Conservation (phyloP, 2,329 filamentous ascomycete genomes). For the Colletotrichum noveboracense region DNA sequence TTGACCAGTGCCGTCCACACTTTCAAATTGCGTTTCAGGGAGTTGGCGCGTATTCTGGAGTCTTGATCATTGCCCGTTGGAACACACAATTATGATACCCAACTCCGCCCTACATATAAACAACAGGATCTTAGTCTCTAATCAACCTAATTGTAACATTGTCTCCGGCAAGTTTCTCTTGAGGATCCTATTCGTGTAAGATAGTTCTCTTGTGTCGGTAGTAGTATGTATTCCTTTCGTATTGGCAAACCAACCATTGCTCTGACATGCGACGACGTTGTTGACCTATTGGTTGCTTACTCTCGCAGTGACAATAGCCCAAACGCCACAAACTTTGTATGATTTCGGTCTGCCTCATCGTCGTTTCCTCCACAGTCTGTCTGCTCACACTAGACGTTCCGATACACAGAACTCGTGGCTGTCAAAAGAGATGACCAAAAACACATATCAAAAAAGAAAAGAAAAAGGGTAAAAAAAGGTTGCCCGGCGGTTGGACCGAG, state of each 20-base stretch:
- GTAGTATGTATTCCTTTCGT: neutral
- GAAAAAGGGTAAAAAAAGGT: neutral
- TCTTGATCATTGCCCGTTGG: neutral
- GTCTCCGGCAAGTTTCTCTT: neutral
- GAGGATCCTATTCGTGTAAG: neutral
- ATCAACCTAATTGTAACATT: conserved; percentile 4
- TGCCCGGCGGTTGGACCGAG: neutral
- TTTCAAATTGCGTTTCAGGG: conserved; percentile 10
- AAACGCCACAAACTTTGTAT: too few relatives aligned
- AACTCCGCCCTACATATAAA: conserved; percentile 17
- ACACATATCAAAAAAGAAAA: neutral
- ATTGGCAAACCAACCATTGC: neutral
- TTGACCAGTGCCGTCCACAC: neutral
- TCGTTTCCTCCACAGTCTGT: too few relatives aligned
- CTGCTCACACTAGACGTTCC: neutral
- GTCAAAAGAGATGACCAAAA: neutral
- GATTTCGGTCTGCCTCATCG: too few relatives aligned
- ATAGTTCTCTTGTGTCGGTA: neutral
- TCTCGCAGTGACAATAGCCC: too few relatives aligned
- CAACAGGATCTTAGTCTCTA: conserved; percentile 3
- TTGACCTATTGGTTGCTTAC: too few relatives aligned
- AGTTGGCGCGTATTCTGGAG: conserved; percentile 7
- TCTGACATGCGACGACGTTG: too few relatives aligned
- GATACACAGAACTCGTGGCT: too few relatives aligned
- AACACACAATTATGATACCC: conserved; percentile 21